phyloP scores from a whole-genome alignment of 345 rosid genomes.

The Populus simonii region DNA sequence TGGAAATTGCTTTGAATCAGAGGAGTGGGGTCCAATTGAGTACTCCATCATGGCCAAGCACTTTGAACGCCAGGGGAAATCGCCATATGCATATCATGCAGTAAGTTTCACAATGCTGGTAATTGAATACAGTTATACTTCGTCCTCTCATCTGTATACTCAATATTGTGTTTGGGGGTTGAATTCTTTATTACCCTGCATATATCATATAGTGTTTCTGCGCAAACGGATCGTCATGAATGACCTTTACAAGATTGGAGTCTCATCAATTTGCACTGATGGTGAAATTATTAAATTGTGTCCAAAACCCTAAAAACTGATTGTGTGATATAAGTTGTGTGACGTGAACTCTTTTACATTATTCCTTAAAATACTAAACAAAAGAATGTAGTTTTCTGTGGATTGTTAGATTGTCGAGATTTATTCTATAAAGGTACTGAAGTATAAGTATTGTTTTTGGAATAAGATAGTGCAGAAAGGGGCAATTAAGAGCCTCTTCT shows the following conservation, averaged over 20 bases:
- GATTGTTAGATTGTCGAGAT: background rate
- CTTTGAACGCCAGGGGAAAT: slow-evolving; percentile 88
- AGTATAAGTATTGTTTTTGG: background rate
- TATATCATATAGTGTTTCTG: background rate
- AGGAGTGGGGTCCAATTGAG: slow-evolving; percentile 88
- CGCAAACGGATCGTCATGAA: background rate
- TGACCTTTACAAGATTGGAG: background rate
- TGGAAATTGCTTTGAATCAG: slow-evolving; percentile 77
- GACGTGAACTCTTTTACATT: background rate
- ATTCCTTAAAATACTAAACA: background rate
- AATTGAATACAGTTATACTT: background rate
- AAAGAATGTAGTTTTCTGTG: background rate
- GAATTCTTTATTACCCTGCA: background rate
- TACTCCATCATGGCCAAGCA: slow-evolving; percentile 81
- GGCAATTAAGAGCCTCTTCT: background rate
- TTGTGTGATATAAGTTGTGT: background rate
- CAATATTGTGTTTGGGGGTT: background rate
- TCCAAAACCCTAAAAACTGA: background rate
- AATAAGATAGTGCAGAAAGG: background rate
- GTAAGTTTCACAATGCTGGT: slow-evolving; percentile 38
- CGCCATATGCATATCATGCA: slow-evolving; percentile 86
- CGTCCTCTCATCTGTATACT: background rate
- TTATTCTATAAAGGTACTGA: background rate
- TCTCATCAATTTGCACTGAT: background rate
- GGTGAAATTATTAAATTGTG: background rate